A percentile compares a stretch with the other conserved stretches of the same genome.
These are phyloP conservation scores for Pythium aquatile DNA, from an alignment of 352 stramenopile species.

Conservation along the genomic window DNA sequence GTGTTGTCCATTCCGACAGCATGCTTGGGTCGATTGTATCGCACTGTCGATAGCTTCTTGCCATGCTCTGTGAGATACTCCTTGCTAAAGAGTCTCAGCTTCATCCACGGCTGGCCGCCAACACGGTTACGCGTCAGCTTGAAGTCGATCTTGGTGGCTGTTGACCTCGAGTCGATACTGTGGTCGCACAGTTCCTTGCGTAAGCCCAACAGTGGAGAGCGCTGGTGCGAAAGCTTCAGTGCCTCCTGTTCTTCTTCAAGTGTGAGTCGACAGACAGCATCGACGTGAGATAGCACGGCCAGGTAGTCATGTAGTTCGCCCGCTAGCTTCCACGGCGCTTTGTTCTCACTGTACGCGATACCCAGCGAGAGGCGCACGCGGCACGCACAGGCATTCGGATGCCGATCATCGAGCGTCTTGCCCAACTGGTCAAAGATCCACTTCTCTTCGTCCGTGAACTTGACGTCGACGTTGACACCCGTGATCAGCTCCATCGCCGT, in stretches of 20 bases:
- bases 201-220: conserved; percentile 60
- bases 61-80: conserved; percentile 70
- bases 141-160: conserved; percentile 40
- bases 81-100: conserved; percentile 74
- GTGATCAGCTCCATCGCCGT: conserved; percentile 96
- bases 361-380: conserved; percentile 87
- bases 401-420: conserved; percentile 93
- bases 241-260: conserved; percentile 94
- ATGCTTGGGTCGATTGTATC: conserved; percentile 82
- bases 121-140: conserved; percentile 71
- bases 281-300: conserved; percentile 88
- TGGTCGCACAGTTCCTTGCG: conserved; percentile 74
- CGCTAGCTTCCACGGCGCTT: conserved; percentile 86
- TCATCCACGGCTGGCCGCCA: conserved; percentile 84
- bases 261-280: conserved; percentile 91
- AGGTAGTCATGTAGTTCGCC: conserved; percentile 88
- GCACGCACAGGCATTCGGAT: conserved; percentile 95
- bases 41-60: conserved; percentile 80
- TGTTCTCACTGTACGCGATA: conserved; percentile 90
- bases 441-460: conserved; percentile 94
- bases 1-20: conserved; percentile 44
- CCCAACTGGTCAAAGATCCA: conserved; percentile 97
- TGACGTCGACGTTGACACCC: conserved; percentile 95
- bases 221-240: conserved; percentile 68
- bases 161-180: conserved; percentile 20